Percentiles rank a stretch among this genome's conserved stretches.
These are phyloP conservation scores for Melanopsichium pennsylvanicum DNA, from an alignment of 1,284 basidiomycete genomes.

Conservation along the genomic window DNA sequence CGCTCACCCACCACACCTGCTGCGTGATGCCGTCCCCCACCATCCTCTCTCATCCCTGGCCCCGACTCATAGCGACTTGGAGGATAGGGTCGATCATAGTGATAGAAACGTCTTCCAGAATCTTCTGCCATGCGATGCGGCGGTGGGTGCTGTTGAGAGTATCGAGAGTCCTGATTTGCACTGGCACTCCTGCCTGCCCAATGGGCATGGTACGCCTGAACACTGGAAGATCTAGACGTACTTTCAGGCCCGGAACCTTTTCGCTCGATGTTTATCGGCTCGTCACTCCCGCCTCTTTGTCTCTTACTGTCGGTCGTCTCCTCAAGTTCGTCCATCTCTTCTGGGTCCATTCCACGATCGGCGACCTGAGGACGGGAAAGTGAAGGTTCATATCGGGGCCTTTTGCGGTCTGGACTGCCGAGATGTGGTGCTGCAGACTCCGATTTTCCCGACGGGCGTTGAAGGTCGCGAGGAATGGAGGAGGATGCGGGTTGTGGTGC, in stretches of 20 bases:
- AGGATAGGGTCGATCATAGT: slow-evolving; percentile 11
- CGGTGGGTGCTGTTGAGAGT: slow-evolving; percentile 5
- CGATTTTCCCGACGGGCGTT: too few species aligned
- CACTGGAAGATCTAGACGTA: slow-evolving; percentile 23
- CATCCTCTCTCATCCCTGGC: slow-evolving; percentile 15
- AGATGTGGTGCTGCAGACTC: too few species aligned
- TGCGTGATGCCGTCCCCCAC: slow-evolving; percentile 17
- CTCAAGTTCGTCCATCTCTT: slow-evolving; percentile 38
- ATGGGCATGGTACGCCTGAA: slow-evolving; percentile 23
- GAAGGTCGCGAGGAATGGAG: slow-evolving; percentile 25
- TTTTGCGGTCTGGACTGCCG: slow-evolving; percentile 34
- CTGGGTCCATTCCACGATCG: neutral
- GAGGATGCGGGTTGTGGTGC: slow-evolving; percentile 11
- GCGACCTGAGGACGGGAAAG: slow-evolving; percentile 1
- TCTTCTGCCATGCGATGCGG: slow-evolving; percentile 19
- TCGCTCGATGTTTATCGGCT: slow-evolving; percentile 21
- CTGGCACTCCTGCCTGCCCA: slow-evolving; percentile 31
- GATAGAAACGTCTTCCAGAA: slow-evolving; percentile 28
- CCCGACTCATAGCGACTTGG: slow-evolving; percentile 20
- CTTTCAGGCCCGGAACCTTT: slow-evolving; percentile 23
- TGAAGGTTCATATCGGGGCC: slow-evolving; percentile 26
- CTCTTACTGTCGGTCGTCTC: slow-evolving; percentile 26
- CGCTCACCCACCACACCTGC: slow-evolving; percentile 34
- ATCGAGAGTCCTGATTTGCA: slow-evolving; percentile 24
- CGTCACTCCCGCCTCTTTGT: slow-evolving; percentile 16